These are phyloP conservation scores for Monosporozyma yasuniensis DNA, from an alignment of 805 yeast genomes.

Conservation along the genomic window DNA sequence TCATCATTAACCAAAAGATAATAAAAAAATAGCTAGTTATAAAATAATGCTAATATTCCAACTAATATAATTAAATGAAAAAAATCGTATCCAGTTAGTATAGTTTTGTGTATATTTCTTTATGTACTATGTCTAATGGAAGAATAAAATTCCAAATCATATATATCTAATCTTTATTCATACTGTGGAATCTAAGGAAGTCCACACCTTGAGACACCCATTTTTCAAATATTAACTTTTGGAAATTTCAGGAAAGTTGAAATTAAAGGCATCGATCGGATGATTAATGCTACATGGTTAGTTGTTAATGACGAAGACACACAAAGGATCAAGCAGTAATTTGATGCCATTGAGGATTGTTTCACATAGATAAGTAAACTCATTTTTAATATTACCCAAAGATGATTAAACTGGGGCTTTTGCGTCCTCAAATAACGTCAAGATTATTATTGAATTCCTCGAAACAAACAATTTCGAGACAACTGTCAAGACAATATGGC, in stretches of 20 bases:
- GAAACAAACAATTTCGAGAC: not conserved
- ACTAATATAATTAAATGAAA: not conserved
- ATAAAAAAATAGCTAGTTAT: too few relatives aligned
- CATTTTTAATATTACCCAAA: not conserved
- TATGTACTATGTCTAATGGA: not conserved
- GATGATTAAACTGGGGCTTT: not conserved
- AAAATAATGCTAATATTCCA: not conserved
- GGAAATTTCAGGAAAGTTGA: not conserved
- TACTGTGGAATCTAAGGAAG: not conserved
- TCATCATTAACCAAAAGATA: too few relatives aligned
- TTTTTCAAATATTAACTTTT: not conserved
- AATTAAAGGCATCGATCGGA: not conserved
- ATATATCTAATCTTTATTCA: too few relatives aligned
- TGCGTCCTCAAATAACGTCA: not conserved
- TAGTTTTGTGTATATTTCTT: not conserved
- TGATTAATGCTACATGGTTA: not conserved
- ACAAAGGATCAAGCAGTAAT: not conserved
- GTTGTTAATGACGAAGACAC: not conserved
- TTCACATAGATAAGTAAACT: not conserved
- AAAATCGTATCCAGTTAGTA: not conserved
- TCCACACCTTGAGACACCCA: not conserved
- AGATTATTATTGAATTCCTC: not conserved
- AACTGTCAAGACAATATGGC: not conserved
- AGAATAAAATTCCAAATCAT: not conserved
- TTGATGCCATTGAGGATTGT: not conserved